These are phyloP conservation scores for Ophiocordyceps camponoti-leonardi DNA, from an alignment of 2,329 filamentous ascomycete genomes.

Conservation along the genomic window DNA sequence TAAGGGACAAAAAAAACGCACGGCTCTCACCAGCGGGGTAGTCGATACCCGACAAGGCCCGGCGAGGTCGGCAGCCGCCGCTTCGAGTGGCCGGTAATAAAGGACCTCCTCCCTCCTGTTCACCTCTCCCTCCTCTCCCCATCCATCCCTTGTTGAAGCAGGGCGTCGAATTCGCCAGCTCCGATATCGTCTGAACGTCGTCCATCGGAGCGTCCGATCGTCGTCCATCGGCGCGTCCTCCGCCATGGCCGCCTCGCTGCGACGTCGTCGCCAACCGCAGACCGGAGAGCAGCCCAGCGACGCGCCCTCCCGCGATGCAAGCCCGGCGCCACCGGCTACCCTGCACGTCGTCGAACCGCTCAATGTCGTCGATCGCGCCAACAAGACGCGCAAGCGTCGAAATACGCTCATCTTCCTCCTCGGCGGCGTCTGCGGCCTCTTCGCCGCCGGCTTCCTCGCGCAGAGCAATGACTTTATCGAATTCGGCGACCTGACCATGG, in stretches of 20 bases:
- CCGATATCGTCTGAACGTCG: too few relatives aligned
- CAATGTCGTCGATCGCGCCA: conserved; percentile 21
- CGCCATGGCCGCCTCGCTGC: conserved; percentile 15
- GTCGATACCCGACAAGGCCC: too few relatives aligned
- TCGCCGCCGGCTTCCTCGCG: conserved; percentile 82
- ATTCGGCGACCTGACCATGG: conserved; percentile 59
- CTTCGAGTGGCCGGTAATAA: too few relatives aligned
- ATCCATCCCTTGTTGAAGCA: too few relatives aligned
- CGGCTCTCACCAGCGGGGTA: too few relatives aligned
- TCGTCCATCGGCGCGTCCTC: too few relatives aligned
- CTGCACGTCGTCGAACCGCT: conserved; percentile 12
- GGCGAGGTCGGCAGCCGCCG: too few relatives aligned
- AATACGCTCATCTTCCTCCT: conserved; percentile 73
- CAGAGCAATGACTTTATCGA: conserved; percentile 76
- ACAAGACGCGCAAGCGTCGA: conserved; percentile 50
- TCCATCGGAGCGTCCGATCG: too few relatives aligned
- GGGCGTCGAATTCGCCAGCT: too few relatives aligned
- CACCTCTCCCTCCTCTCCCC: too few relatives aligned
- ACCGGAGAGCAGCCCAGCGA: not conserved
- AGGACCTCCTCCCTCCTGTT: too few relatives aligned
- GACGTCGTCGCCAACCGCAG: conserved; percentile 9
- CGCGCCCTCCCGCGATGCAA: conserved; percentile 12
- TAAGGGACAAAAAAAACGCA: too few relatives aligned
- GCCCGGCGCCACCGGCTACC: conserved; percentile 10
- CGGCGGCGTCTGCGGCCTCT: conserved; percentile 75